Percentiles rank a stretch among this genome's conserved stretches.
phyloP scores from a whole-genome alignment of 2,329 filamentous ascomycete genomes.

The Scedosporium apiospermum region DNA sequence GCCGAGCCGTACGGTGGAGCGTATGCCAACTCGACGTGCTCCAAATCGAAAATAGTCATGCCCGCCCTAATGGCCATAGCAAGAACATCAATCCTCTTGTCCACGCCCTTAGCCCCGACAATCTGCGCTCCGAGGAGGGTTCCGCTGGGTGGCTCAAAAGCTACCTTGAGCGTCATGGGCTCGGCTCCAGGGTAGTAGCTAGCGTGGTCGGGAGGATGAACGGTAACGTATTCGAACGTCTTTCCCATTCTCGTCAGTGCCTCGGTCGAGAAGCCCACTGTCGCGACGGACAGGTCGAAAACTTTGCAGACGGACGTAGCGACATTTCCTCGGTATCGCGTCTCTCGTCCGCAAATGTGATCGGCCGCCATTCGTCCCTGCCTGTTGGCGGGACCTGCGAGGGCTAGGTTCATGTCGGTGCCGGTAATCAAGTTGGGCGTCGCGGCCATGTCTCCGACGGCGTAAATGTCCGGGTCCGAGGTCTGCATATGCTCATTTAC shows the following conservation, averaged over 20 bases:
- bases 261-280: neutral
- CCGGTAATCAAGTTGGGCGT: neutral
- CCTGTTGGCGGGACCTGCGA: neutral
- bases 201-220: neutral
- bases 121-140: neutral
- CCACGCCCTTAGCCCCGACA: neutral
- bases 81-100: neutral
- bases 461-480: neutral
- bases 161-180: neutral
- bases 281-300: neutral
- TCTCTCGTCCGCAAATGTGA: neutral
- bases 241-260: neutral
- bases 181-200: neutral
- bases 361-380: neutral
- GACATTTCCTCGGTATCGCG: neutral
- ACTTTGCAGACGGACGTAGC: neutral
- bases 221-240: neutral
- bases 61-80: neutral
- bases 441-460: neutral
- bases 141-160: neutral
- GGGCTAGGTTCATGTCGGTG: neutral
- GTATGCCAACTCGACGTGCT: neutral
- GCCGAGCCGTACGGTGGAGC: neutral
- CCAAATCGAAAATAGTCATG: neutral
- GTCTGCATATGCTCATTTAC: neutral